Evolutionary conservation across 176 grass and related monocot genomes (phyloP).

Genomic region (Eremochloa ophiuroides): DNA sequence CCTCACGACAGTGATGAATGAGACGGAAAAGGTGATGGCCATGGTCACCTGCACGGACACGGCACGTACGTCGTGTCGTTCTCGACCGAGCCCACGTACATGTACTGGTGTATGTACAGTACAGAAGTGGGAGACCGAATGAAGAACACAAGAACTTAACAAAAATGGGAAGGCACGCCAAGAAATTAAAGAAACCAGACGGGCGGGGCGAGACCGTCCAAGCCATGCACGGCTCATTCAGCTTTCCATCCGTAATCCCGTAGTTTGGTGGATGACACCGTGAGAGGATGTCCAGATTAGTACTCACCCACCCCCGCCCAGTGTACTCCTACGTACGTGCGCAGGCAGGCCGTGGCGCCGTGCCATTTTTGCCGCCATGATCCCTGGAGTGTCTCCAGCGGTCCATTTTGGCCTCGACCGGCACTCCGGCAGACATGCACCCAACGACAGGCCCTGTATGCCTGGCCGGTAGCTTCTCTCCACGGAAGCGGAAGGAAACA

Average conservation of each 20-base stretch:
- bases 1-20: not conserved
- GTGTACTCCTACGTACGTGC: not conserved
- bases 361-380: conserved; percentile 8
- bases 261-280: too few species aligned
- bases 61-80: too few species aligned
- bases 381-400: not conserved
- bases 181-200: too few species aligned
- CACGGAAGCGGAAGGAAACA: not conserved
- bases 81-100: too few species aligned
- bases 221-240: not conserved
- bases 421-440: too few species aligned
- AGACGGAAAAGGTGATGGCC: not conserved
- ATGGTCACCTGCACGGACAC: too few species aligned
- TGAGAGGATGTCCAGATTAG: not conserved
- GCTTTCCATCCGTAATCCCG: not conserved
- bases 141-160: not conserved
- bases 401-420: not conserved
- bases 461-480: too few species aligned
- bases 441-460: not conserved
- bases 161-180: too few species aligned
- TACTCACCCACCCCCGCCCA: not conserved
- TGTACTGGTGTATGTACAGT: too few species aligned
- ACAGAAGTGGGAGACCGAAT: too few species aligned
- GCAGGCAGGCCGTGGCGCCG: not conserved
- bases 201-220: too few species aligned